A percentile compares a stretch with the other conserved stretches of the same genome.
phyloP scores from a whole-genome alignment of 768 basidiomycete genomes.

The Wakefieldia striispora region DNA sequence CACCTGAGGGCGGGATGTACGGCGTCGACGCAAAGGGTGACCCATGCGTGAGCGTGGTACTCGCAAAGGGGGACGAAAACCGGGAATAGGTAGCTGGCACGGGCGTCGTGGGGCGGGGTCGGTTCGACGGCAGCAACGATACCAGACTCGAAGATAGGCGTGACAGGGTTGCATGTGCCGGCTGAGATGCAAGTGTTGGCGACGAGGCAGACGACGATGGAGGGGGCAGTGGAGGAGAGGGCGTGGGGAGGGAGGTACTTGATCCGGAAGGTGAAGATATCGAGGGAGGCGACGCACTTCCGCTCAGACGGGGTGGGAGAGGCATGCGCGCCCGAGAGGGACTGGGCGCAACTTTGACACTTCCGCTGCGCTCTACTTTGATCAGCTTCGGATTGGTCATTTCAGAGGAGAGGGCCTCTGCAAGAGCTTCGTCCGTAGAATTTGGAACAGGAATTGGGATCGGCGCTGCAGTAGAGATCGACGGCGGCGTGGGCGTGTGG shows the following conservation, averaged over 20 bases:
- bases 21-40: conserved; percentile 50
- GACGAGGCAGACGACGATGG: background rate
- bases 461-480: conserved; percentile 19
- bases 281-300: conserved; percentile 24
- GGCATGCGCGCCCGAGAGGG: conserved; percentile 13
- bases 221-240: background rate
- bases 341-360: conserved; percentile 11
- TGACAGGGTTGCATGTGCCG: conserved; percentile 40
- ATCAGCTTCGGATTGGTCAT: conserved; percentile 13
- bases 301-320: conserved; percentile 23
- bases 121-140: conserved; percentile 39
- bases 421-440: conserved; percentile 35
- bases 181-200: conserved; percentile 1
- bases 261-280: conserved; percentile 17
- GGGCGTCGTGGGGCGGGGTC: conserved; percentile 10
- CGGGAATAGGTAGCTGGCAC: conserved; percentile 12
- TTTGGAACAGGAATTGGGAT: conserved; percentile 34
- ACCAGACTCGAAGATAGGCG: conserved; percentile 51
- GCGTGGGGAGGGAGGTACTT: conserved; percentile 12
- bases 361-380: conserved; percentile 2
- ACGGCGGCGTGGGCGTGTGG: conserved; percentile 7
- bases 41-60: conserved; percentile 36
- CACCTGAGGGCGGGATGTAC: conserved; percentile 56
- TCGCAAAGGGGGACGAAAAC: conserved; percentile 12
- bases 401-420: conserved; percentile 38